phyloP scores from a whole-genome alignment of 2,329 filamentous ascomycete species.

The Fusarium continuum region DNA sequence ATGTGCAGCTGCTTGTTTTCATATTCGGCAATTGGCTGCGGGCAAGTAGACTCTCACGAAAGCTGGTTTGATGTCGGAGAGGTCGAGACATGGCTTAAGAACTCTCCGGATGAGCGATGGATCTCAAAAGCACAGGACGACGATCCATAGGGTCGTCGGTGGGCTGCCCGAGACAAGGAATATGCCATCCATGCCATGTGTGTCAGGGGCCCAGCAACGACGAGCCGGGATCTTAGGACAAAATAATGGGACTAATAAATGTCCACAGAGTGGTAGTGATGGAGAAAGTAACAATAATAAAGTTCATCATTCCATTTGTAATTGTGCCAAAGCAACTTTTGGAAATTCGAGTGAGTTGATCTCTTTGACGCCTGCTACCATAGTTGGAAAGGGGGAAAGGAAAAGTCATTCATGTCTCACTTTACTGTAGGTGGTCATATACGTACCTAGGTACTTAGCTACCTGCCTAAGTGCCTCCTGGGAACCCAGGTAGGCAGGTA shows the following conservation, averaged over 20 bases:
- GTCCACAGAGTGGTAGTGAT: not conserved
- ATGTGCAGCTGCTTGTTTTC: conserved; percentile 8
- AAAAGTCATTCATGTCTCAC: no score
- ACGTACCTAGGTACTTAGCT: no score
- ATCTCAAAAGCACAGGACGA: conserved; percentile 28
- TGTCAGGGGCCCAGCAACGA: not conserved
- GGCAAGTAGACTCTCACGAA: conserved; percentile 19
- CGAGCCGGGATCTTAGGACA: not conserved
- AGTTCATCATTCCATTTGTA: conserved; percentile 20
- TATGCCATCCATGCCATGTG: conserved; percentile 8
- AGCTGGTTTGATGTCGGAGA: conserved; percentile 14
- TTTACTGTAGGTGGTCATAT: no score
- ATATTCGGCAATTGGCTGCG: not conserved
- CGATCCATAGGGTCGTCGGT: conserved; percentile 9
- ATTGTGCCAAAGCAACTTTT: conserved; percentile 7
- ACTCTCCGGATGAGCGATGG: conserved; percentile 35
- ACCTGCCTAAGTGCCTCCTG: no score
- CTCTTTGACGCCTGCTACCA: not conserved
- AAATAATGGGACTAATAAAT: no score
- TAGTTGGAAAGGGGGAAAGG: conserved; percentile 4
- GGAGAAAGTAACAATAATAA: not conserved
- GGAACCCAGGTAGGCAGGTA: no score
- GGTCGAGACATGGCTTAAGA: conserved; percentile 36
- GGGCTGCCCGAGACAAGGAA: conserved; percentile 26
- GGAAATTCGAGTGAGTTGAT: not conserved